A percentile compares a stretch with the other conserved stretches of the same genome.
These are phyloP conservation scores for Metschnikowia drakensbergensis DNA, from an alignment of 805 yeast genomes.

Conservation along the genomic window DNA sequence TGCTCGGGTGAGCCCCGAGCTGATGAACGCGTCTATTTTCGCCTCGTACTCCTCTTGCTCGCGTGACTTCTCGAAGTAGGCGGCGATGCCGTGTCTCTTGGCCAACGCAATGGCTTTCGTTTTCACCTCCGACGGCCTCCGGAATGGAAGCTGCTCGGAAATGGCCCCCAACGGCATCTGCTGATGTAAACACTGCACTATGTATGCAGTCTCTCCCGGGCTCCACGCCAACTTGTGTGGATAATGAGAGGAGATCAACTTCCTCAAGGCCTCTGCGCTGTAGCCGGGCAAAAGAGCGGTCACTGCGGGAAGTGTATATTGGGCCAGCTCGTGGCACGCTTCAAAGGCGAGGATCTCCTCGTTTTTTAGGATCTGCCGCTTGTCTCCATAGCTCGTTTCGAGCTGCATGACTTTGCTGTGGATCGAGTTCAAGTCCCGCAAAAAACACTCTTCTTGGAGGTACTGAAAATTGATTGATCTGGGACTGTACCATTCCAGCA, in stretches of 20 bases:
- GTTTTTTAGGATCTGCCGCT: conserved; percentile 8
- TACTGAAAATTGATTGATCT: conserved; percentile 11
- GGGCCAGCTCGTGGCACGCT: conserved; percentile 8
- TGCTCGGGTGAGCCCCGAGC: conserved; percentile 18
- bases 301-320: conserved; percentile 8
- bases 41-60: conserved; percentile 10
- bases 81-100: conserved; percentile 2
- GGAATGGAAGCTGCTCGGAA: conserved; percentile 9
- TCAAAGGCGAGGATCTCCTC: conserved; percentile 16
- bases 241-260: conserved; percentile 8
- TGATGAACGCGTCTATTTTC: conserved; percentile 11
- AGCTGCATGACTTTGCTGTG: conserved; percentile 10
- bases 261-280: conserved; percentile 7
- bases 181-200: conserved; percentile 8
- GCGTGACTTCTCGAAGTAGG: conserved; percentile 1
- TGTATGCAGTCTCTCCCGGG: conserved; percentile 7
- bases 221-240: conserved; percentile 16
- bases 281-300: conserved; percentile 9
- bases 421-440: conserved; percentile 8
- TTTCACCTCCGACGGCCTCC: conserved; percentile 11
- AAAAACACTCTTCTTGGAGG: conserved; percentile 16
- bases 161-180: conserved; percentile 7
- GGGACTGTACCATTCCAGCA: conserved; percentile 16
- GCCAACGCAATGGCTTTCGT: conserved; percentile 5
- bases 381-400: conserved; percentile 13